Percentiles rank a stretch among this genome's conserved stretches.
These are phyloP conservation scores for Coemansia nantahalensis DNA, from an alignment of 192 early-diverging fungal genomes.

Conservation along the genomic window DNA sequence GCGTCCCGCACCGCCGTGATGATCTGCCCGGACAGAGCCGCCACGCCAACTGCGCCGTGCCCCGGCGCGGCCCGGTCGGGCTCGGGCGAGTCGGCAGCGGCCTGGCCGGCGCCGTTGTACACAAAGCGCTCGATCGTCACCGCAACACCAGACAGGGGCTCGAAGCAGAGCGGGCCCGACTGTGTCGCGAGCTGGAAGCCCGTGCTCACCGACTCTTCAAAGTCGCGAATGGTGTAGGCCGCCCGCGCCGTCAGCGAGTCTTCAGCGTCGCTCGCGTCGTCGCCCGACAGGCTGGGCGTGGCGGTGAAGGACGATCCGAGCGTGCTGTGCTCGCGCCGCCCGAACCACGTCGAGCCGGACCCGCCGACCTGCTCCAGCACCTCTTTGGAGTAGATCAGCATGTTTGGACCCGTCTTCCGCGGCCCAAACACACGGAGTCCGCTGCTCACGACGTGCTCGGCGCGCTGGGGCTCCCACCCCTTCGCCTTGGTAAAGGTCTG, in stretches of 20 bases:
- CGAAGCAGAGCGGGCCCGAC: conserved; percentile 88
- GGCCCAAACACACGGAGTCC: conserved; percentile 45
- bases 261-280: conserved; percentile 20
- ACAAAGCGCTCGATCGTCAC: conserved; percentile 40
- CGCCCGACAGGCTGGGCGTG: conserved; percentile 36
- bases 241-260: conserved; percentile 9
- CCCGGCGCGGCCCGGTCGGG: not conserved
- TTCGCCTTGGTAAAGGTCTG: conserved; percentile 34
- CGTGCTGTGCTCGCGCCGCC: conserved; percentile 5
- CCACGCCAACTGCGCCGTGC: not conserved
- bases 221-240: conserved; percentile 54
- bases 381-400: conserved; percentile 42
- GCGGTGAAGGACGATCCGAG: conserved; percentile 15
- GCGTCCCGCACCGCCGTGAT: conserved; percentile 85
- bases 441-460: conserved; percentile 15
- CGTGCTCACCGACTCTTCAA: conserved; percentile 78
- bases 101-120: conserved; percentile 5
- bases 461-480: conserved; percentile 53
- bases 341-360: conserved; percentile 30
- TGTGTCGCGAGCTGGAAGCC: conserved; percentile 94
- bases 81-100: not conserved
- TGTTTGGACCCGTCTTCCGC: conserved; percentile 32
- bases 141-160: conserved; percentile 83
- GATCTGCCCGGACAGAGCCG: conserved; percentile 68
- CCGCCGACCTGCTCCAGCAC: conserved; percentile 26